Base-by-base conservation (phyloP, 2,329 filamentous ascomycete species). In the Colletotrichum sansevieriae region DNA sequence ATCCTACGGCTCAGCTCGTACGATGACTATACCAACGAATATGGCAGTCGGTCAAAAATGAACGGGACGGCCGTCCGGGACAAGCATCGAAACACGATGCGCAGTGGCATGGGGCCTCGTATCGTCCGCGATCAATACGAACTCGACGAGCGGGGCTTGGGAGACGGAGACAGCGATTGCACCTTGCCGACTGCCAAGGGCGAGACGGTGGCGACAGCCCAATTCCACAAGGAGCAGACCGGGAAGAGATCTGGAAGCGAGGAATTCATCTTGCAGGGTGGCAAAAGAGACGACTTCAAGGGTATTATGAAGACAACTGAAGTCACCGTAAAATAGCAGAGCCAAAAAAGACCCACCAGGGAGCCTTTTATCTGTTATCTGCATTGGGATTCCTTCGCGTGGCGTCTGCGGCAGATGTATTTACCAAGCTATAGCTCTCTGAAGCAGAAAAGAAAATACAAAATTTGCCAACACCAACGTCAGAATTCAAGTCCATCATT, bases 1-100 rank as follows among this genome's bases (percentile, higher is more conserved):
- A 63, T 71, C 43, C 75, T 79, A 20, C 71, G 72, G 22, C 68
- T 76, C 13, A 73, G 71, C 10, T 61, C 71, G 33, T 33, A 62
- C 20, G 25, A 41, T 7, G 11, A 22, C 10, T 49, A 22, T 7
- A 25, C 12, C 1, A 47, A 54, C 8, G 29, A 52, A 6, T 55
- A 46, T n/a, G 25, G 57, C 39, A 56, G 57, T 13, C 39, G 13
- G 3, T 66, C 47, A 2, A n/a, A 47, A 12, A 58, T 46, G 25
- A 55, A 15, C 13, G 43, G 44, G 2, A 29, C 44, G n/a, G 63
- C 41, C 8, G 22, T 15, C 8, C 18, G 52, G 3, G 20, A 43
- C n/a, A 44, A 41, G 13, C 33, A 56, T 11, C 29, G 37, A 3
- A 22, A 33, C 12, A 49, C 61, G 10, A 20, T 51, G n/a, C 52